phyloP scores from a whole-genome alignment of 176 grass and related monocot genomes.

The Oryza glaberrima region DNA sequence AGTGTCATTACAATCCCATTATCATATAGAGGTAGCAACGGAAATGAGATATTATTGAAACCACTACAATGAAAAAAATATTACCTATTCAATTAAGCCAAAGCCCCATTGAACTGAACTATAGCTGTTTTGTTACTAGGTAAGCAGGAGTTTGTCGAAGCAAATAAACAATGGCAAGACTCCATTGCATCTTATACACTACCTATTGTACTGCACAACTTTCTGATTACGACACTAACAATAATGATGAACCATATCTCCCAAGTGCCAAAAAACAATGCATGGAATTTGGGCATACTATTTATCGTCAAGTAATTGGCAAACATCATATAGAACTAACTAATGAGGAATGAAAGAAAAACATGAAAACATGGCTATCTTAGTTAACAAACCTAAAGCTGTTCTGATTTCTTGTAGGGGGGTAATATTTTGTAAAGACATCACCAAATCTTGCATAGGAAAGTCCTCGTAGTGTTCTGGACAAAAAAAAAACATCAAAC shows the following conservation, averaged over 20 bases:
- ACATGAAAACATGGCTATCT: conserved; percentile 18
- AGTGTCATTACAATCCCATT: conserved; percentile 16
- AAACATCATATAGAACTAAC: not conserved
- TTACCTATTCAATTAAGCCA: not conserved
- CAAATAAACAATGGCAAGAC: conserved; percentile 20
- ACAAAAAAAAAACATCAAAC: conserved; percentile 26
- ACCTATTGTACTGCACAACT: conserved; percentile 29
- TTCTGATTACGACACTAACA: conserved; percentile 9
- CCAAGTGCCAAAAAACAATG: conserved; percentile 28
- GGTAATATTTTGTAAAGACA: conserved; percentile 88
- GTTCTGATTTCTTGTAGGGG: conserved; percentile 72
- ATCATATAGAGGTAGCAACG: conserved; percentile 30
- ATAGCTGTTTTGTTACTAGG: not conserved
- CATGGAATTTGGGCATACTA: conserved; percentile 26
- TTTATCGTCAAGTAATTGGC: conserved; percentile 8
- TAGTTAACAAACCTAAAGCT: conserved; percentile 66
- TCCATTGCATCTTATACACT: conserved; percentile 2
- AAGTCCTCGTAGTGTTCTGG: conserved; percentile 76
- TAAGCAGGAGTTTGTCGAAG: conserved; percentile 21
- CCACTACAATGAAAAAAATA: conserved; percentile 1
- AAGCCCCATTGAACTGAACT: conserved; percentile 10
- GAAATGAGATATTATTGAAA: conserved; percentile 15
- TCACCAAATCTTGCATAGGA: conserved; percentile 97
- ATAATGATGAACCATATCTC: not conserved
- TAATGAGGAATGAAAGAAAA: conserved; percentile 7